phyloP scores from a whole-genome alignment of 2,329 filamentous ascomycete genomes.

The Alternaria novae-zelandiae region DNA sequence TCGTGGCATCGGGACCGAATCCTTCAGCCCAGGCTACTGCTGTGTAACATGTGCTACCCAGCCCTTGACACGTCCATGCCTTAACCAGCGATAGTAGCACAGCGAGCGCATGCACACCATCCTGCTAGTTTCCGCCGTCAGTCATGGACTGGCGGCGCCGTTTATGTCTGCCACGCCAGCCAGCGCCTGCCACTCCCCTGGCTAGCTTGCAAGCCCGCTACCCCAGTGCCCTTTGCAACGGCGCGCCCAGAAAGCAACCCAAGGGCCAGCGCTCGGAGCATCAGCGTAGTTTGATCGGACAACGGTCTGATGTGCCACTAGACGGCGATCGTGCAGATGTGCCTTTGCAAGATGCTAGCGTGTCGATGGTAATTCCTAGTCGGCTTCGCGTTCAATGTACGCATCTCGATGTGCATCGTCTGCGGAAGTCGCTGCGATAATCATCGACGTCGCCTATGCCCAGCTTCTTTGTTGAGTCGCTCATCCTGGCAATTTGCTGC shows the following conservation, averaged over 20 bases:
- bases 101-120: slow-evolving; percentile 28
- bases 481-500: slow-evolving; percentile 4
- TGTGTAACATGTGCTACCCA: slow-evolving; percentile 34
- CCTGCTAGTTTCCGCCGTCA: slow-evolving; percentile 47
- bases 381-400: neutral
- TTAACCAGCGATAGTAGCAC: slow-evolving; percentile 27
- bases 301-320: slow-evolving; percentile 34
- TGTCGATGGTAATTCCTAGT: neutral
- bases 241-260: slow-evolving; percentile 20
- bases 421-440: neutral
- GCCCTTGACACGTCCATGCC: slow-evolving; percentile 32
- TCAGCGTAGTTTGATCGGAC: slow-evolving; percentile 25
- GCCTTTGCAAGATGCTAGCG: slow-evolving; percentile 28
- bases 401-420: neutral
- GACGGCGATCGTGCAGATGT: slow-evolving; percentile 32
- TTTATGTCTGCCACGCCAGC: slow-evolving; percentile 28
- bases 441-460: neutral
- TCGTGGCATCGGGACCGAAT: slow-evolving; percentile 22
- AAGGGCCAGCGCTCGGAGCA: slow-evolving; percentile 4
- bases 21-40: slow-evolving; percentile 26
- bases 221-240: slow-evolving; percentile 17
- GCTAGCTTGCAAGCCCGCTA: slow-evolving; percentile 21
- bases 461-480: slow-evolving; percentile 10
- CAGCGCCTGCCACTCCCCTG: slow-evolving; percentile 24
- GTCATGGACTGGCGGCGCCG: slow-evolving; percentile 27